Base-by-base conservation (phyloP, 2,329 filamentous ascomycete genomes). In the Aspergillus alliaceus region DNA sequence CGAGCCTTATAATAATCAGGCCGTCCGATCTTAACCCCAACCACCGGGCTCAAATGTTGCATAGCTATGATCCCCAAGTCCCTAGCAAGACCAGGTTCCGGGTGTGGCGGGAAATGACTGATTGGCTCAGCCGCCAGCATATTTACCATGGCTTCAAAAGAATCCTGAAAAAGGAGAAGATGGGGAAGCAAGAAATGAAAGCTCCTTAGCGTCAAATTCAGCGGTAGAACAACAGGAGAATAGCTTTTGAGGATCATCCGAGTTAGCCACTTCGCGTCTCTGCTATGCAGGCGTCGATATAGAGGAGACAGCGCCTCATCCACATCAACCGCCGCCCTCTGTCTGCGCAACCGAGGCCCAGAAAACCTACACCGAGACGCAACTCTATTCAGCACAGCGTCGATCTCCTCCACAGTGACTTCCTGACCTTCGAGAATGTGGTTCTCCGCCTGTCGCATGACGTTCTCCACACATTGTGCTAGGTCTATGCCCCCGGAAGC, bases 211-310 rank as follows among this genome's bases (percentile, higher is more conserved):
- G 90, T 74, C 18, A 82, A 71, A 1, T 72, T 62, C 6, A 78
- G 74, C 6, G 91, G 85, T 1, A 96, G 68, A 1, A 82, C 70
- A 0, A 93, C 79, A 0, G 89, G 88, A n/a, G 82, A 80, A 58
- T 88, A 90, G 60, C 87, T 84, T 68, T 96, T 95, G 27, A 96
- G 77, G 6, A 96, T 80, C 29, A 97, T 78, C 3, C 93, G 83
- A 0, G 90, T 90, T 11, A 96, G 80, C 93, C 93, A 97, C 75
- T 96, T 96, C 4, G 87, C 89, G 68, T 96, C 90, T 42, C 80
- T 79, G 3, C 90, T 84, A 46, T 79, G 79, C 9, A 91, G 69
- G 7, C 84, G 82, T 29, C 75, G 77, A 65, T 89, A 90, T 1
- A 93, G 68, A 0, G 71, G 69, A 20, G 79, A 78, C 1, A 93